These are phyloP conservation scores for Phlegmacium glaucopus DNA, from an alignment of 768 basidiomycete genomes.

Conservation along the genomic window DNA sequence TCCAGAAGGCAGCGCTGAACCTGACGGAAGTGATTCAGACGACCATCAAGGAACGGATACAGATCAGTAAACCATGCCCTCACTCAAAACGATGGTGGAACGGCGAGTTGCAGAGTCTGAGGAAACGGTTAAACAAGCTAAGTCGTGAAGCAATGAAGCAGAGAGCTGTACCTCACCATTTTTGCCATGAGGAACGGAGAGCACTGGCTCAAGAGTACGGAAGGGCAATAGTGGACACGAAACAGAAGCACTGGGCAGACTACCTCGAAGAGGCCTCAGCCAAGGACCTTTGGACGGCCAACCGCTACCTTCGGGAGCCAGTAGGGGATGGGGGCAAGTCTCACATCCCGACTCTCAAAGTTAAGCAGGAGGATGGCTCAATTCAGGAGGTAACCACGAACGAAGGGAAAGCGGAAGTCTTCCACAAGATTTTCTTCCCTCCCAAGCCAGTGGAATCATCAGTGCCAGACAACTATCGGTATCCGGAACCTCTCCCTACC, in stretches of 20 bases:
- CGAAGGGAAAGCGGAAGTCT: background rate
- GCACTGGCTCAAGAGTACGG: background rate
- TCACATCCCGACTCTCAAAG: background rate
- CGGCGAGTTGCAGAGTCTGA: background rate
- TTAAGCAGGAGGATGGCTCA: background rate
- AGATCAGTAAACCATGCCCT: slow-evolving; percentile 1
- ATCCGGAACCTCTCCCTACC: background rate
- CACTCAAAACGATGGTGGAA: no score
- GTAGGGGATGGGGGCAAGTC: background rate
- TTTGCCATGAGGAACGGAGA: background rate
- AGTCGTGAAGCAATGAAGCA: background rate
- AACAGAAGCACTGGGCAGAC: background rate
- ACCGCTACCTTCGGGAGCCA: background rate
- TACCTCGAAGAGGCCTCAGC: background rate
- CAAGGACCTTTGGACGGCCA: background rate
- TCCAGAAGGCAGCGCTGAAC: background rate
- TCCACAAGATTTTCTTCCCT: background rate
- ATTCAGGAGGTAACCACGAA: background rate
- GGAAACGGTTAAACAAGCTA: background rate
- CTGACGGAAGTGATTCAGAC: slow-evolving; percentile 1
- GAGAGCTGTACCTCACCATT: background rate
- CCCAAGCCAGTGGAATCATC: background rate
- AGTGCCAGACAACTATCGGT: background rate
- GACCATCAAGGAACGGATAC: background rate
- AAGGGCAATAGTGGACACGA: background rate